phyloP scores from a whole-genome alignment of 305 asterid species.

The Rubia balearica region DNA sequence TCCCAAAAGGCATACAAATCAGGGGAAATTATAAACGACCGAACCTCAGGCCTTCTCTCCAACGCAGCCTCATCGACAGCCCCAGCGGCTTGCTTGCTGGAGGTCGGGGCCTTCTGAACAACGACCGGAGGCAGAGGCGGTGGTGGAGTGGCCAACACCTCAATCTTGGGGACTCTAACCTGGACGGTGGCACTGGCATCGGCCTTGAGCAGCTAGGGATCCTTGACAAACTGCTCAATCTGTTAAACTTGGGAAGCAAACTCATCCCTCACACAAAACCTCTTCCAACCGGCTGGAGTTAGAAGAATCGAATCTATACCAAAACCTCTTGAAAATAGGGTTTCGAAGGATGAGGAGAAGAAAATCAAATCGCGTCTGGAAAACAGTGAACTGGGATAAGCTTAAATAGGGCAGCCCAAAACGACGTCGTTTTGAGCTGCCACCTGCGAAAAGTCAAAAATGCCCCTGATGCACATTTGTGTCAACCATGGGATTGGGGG shows the following conservation, averaged over 20 bases:
- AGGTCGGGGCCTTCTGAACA: conserved; percentile 10
- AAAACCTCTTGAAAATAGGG: no score
- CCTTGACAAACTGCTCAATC: conserved; percentile 72
- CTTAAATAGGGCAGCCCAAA: no score
- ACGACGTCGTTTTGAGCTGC: no score
- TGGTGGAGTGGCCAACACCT: conserved; percentile 35
- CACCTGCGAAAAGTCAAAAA: no score
- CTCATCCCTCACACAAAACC: conserved; percentile 38
- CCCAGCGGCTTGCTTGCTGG: conserved; percentile 17
- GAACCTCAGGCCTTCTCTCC: conserved; percentile 19
- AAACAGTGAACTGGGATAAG: no score
- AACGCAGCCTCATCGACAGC: conserved; percentile 38
- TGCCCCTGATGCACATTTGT: no score
- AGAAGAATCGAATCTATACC: no score
- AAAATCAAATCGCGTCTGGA: rapidly evolving
- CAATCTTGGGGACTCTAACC: conserved; percentile 44
- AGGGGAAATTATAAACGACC: not conserved
- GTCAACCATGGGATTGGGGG: no score
- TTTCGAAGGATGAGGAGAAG: no score
- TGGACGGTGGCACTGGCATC: conserved; percentile 46
- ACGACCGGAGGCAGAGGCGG: conserved; percentile 32
- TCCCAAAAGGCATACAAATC: not conserved
- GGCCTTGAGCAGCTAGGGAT: conserved; percentile 76
- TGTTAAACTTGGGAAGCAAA: conserved; percentile 53
- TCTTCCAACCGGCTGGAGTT: no score